Conservation (phyloP, 2,329 filamentous ascomycete genomes). For the Diplodia scrobiculata region DNA sequence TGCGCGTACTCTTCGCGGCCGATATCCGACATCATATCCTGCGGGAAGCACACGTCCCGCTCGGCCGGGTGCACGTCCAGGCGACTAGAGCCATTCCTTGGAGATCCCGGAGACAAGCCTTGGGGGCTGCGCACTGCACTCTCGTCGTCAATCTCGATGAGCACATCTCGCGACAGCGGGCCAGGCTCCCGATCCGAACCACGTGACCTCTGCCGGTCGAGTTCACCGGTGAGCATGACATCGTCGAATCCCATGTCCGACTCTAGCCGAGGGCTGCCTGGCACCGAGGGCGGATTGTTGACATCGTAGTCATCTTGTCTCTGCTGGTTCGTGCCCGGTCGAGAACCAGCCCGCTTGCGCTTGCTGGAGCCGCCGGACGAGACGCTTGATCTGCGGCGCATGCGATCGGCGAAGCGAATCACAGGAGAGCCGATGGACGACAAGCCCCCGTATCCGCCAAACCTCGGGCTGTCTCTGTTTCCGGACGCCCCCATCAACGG, state of each 20-base stretch:
- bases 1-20: slow-evolving; percentile 71
- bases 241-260: slow-evolving; percentile 59
- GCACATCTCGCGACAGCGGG: slow-evolving; percentile 46
- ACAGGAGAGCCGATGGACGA: slow-evolving; percentile 34
- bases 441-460: slow-evolving; percentile 40
- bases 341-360: slow-evolving; percentile 32
- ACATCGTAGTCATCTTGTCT: slow-evolving; percentile 58
- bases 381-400: slow-evolving; percentile 39
- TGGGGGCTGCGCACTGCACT: slow-evolving; percentile 55
- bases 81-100: slow-evolving; percentile 30
- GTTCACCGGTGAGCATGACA: slow-evolving; percentile 69
- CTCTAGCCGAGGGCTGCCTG: slow-evolving; percentile 59
- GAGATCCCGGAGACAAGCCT: slow-evolving; percentile 34
- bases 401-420: slow-evolving; percentile 37
- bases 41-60: slow-evolving; percentile 91
- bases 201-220: slow-evolving; percentile 43
- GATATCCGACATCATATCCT: slow-evolving; percentile 74
- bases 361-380: slow-evolving; percentile 42
- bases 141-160: slow-evolving; percentile 55
- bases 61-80: slow-evolving; percentile 61
- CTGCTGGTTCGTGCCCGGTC: slow-evolving; percentile 38
- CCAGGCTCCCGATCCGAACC: slow-evolving; percentile 33
- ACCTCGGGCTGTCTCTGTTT: slow-evolving; percentile 42
- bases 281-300: slow-evolving; percentile 66
- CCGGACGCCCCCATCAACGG: slow-evolving; percentile 53